Conservation (phyloP, 768 basidiomycete genomes). For the Kwoniella bestiolae region DNA sequence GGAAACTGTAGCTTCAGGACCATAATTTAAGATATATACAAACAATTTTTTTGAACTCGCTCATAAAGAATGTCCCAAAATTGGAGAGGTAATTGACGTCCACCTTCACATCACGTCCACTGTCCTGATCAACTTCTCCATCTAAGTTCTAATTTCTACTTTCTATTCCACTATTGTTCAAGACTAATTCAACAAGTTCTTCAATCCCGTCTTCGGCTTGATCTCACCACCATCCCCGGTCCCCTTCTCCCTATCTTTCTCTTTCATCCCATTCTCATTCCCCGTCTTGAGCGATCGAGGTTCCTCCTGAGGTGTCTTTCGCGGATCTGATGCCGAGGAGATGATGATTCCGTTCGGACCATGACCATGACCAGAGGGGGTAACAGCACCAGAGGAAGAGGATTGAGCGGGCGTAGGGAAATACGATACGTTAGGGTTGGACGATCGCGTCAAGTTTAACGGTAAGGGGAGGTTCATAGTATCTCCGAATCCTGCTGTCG, state of each 20-base stretch:
- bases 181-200: slow-evolving; percentile 21
- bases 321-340: background rate
- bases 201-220: slow-evolving; percentile 15
- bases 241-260: background rate
- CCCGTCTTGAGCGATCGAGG: background rate
- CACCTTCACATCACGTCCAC: too few relatives aligned
- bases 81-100: too few relatives aligned
- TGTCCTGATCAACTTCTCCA: too few relatives aligned
- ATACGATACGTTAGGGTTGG: slow-evolving; percentile 19
- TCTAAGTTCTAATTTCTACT: too few relatives aligned
- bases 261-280: background rate
- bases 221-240: slow-evolving; percentile 3
- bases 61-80: too few relatives aligned
- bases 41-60: too few relatives aligned
- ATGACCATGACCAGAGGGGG: background rate
- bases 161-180: too few relatives aligned
- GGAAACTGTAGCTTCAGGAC: too few relatives aligned
- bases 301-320: background rate
- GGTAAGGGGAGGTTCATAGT: slow-evolving; percentile 7
- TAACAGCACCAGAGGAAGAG: background rate
- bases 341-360: background rate
- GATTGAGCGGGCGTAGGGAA: slow-evolving; percentile 5
- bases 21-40: too few relatives aligned
- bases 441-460: slow-evolving; percentile 11
- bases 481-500: background rate